Evolutionary conservation across 495 filamentous ascomycete species (phyloP).

Genomic region (Penicillium pancosmium): DNA sequence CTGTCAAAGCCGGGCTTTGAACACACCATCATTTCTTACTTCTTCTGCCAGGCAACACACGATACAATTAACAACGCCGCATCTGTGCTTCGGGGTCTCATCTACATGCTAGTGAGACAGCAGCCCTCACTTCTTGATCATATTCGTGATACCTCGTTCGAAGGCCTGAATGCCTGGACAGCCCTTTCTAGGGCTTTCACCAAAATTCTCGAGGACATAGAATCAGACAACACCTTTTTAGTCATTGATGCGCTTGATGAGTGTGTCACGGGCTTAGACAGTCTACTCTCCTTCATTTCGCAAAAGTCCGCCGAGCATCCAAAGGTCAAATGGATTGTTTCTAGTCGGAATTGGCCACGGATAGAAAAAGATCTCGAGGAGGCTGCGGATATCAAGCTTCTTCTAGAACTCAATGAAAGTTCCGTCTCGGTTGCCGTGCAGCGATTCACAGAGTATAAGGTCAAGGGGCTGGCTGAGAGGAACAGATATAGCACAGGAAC

Average conservation of each 20-base stretch:
- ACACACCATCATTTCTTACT: constrained; percentile 36
- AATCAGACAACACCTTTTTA: constrained; percentile 31
- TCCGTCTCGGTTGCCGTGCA: constrained; percentile 23
- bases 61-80: constrained; percentile 38
- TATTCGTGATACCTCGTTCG: constrained; percentile 34
- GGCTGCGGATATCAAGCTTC: constrained; percentile 4
- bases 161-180: constrained; percentile 25
- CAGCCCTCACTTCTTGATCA: constrained; percentile 35
- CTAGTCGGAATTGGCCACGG: constrained; percentile 28
- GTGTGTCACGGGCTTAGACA: constrained; percentile 31
- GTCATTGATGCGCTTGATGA: constrained; percentile 56
- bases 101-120: constrained; percentile 38
- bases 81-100: constrained; percentile 42
- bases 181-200: neutral
- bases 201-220: constrained; percentile 17
- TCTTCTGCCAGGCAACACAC: constrained; percentile 50
- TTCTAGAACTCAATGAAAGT: constrained; percentile 27
- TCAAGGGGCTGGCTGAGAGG: constrained; percentile 18
- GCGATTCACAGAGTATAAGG: constrained; percentile 36
- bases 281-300: constrained; percentile 39
- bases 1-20: constrained; percentile 16
- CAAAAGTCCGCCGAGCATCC: constrained; percentile 12
- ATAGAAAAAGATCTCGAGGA: constrained; percentile 20
- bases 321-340: constrained; percentile 37
- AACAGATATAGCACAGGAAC: constrained; percentile 6